Evolutionary conservation across 1,284 basidiomycete species (phyloP).

Genomic region (Rhodotorula sp.): DNA sequence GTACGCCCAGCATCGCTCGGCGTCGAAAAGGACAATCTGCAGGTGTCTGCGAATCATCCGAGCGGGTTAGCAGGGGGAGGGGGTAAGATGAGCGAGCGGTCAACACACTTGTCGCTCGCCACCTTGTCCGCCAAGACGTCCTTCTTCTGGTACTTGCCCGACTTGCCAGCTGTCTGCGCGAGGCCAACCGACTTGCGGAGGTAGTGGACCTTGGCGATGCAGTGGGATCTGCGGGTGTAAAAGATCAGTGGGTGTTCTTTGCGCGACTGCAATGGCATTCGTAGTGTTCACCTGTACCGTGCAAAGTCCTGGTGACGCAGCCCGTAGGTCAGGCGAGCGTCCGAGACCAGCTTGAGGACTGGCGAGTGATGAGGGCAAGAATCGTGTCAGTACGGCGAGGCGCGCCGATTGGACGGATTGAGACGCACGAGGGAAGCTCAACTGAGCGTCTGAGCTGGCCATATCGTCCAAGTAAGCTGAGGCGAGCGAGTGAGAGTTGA

Average conservation of each 20-base stretch:
- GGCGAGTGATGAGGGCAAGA: slow-evolving; percentile 42
- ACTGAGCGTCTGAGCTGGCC: background rate
- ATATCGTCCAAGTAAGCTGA: background rate
- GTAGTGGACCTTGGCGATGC: slow-evolving; percentile 38
- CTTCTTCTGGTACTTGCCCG: slow-evolving; percentile 64
- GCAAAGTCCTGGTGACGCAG: slow-evolving; percentile 42
- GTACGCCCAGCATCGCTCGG: slow-evolving; percentile 52
- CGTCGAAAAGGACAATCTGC: slow-evolving; percentile 62
- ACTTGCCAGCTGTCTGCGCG: slow-evolving; percentile 48
- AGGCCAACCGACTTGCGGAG: slow-evolving; percentile 33
- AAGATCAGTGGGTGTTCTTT: background rate
- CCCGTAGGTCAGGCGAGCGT: slow-evolving; percentile 41
- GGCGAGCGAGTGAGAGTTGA: too few relatives aligned
- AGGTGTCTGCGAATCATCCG: slow-evolving; percentile 51
- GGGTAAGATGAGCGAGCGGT: slow-evolving; percentile 40
- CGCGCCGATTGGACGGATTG: background rate
- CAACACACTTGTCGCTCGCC: slow-evolving; percentile 50
- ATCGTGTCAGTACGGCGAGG: too few relatives aligned
- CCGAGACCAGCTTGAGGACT: slow-evolving; percentile 42
- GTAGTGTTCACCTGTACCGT: slow-evolving; percentile 35
- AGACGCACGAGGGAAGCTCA: background rate
- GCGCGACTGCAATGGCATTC: too few relatives aligned
- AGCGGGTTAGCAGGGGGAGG: background rate
- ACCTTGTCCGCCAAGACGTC: slow-evolving; percentile 30
- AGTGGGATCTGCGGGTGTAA: slow-evolving; percentile 25